Evolutionary conservation across 768 basidiomycete genomes (phyloP).

Genomic region (Naganishia kalamii): DNA sequence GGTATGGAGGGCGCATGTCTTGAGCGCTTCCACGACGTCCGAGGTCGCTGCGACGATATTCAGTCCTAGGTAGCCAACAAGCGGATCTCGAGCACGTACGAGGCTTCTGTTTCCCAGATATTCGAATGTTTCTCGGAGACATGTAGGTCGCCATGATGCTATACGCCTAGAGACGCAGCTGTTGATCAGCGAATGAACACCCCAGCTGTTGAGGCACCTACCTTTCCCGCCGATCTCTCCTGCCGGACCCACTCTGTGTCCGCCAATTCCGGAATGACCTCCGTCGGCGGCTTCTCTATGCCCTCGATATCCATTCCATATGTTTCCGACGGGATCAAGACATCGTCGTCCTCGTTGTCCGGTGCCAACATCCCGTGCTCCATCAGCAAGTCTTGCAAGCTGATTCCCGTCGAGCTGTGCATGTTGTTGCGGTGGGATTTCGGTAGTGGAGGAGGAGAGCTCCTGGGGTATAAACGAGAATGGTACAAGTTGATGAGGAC

Average conservation of each 20-base stretch:
- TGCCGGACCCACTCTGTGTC: neutral
- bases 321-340: neutral
- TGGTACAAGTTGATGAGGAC: too few species aligned
- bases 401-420: neutral
- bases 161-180: neutral
- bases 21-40: conserved; percentile 5
- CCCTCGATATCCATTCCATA: neutral
- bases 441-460: too few species aligned
- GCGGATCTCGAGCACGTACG: too few species aligned
- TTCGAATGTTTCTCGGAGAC: conserved; percentile 19
- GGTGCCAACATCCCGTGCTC: conserved; percentile 1
- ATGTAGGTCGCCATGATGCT: conserved; percentile 10
- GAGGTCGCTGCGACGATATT: neutral
- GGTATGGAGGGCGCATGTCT: neutral
- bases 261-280: neutral
- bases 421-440: neutral
- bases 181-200: neutral
- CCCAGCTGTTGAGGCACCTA: neutral
- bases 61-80: neutral
- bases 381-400: neutral
- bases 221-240: conserved; percentile 6
- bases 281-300: neutral
- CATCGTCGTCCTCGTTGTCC: conserved; percentile 6
- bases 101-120: conserved; percentile 9
- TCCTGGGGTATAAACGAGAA: too few species aligned